phyloP scores from a whole-genome alignment of 306 rosid genomes.

The Dalbergia cultrata region DNA sequence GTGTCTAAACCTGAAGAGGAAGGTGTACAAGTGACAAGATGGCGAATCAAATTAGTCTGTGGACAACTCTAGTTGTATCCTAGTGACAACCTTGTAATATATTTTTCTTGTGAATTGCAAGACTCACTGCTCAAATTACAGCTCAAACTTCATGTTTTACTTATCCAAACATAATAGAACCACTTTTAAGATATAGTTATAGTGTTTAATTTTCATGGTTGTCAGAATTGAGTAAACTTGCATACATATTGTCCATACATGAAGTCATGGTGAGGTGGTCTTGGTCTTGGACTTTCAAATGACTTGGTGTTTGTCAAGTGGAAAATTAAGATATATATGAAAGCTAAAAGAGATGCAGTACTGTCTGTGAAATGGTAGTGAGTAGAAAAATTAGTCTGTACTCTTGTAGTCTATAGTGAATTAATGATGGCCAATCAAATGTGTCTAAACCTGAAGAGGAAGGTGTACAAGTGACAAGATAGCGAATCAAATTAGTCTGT shows the following conservation, averaged over 20 bases:
- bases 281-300: neutral
- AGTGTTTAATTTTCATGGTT: neutral
- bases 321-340: neutral
- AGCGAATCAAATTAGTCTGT: neutral
- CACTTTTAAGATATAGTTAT: neutral
- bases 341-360: neutral
- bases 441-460: neutral
- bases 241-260: neutral
- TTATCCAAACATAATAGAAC: neutral
- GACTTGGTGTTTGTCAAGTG: neutral
- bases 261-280: neutral
- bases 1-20: neutral
- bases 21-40: neutral
- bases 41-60: neutral
- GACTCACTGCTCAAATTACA: neutral
- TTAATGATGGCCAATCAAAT: neutral
- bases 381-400: neutral
- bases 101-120: neutral
- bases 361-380: neutral
- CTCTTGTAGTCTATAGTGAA: neutral
- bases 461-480: neutral
- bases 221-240: neutral
- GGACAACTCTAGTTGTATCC: neutral
- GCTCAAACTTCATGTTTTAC: neutral
- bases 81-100: neutral